phyloP scores from a whole-genome alignment of 768 basidiomycete genomes.

The Naematelia encephala region DNA sequence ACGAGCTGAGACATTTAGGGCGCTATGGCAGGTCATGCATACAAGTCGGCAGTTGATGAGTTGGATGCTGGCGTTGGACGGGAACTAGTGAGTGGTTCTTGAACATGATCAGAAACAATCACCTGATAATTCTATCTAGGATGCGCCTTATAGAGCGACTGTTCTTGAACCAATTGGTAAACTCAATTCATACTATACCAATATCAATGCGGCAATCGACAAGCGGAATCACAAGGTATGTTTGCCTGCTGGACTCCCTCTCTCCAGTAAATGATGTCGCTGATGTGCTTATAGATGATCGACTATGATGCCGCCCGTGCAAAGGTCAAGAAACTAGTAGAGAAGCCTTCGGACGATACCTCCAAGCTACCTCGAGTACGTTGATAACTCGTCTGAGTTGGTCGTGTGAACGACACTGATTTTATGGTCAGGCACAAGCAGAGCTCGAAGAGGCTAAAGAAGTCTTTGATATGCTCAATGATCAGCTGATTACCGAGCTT shows the following conservation, averaged over 20 bases:
- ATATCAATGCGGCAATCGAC: slow-evolving; percentile 85
- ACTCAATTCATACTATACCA: slow-evolving; percentile 90
- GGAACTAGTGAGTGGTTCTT: slow-evolving; percentile 66
- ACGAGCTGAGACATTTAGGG: slow-evolving; percentile 53
- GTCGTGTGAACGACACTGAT: too few species aligned
- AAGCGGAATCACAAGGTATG: slow-evolving; percentile 95
- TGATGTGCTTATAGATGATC: slow-evolving; percentile 77
- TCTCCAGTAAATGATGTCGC: too few species aligned
- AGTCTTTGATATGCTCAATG: slow-evolving; percentile 87
- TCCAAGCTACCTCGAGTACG: slow-evolving; percentile 79
- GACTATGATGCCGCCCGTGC: slow-evolving; percentile 93
- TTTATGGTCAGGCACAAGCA: slow-evolving; percentile 96
- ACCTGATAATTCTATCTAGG: slow-evolving; percentile 56
- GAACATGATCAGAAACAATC: background rate
- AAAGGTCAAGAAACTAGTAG: slow-evolving; percentile 79
- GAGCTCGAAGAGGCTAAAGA: slow-evolving; percentile 94
- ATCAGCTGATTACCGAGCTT: slow-evolving; percentile 83
- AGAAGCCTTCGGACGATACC: slow-evolving; percentile 90
- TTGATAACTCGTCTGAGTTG: too few species aligned
- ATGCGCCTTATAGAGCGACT: slow-evolving; percentile 88
- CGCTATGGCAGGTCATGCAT: slow-evolving; percentile 95
- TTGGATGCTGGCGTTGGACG: slow-evolving; percentile 77
- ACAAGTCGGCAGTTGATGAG: slow-evolving; percentile 91
- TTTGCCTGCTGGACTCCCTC: background rate
- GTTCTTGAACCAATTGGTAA: slow-evolving; percentile 94